These are phyloP conservation scores for Akanthomyces muscarius DNA, from an alignment of 2,329 filamentous ascomycete genomes.

Conservation along the genomic window DNA sequence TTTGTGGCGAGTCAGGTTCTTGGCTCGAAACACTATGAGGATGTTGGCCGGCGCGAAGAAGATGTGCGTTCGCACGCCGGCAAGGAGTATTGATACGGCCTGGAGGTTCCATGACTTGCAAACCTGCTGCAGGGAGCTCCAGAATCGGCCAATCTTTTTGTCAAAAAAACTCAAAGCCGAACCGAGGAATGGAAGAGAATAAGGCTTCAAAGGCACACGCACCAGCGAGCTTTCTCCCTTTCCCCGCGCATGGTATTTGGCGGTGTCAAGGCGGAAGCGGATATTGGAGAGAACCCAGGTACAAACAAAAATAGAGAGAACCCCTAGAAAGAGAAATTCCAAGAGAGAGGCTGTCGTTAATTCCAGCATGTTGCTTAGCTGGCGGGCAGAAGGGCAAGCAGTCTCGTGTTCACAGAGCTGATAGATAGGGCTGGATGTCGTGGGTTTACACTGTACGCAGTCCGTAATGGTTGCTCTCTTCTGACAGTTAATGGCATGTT, in stretches of 20 bases:
- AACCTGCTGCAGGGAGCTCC: background rate
- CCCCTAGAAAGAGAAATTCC: background rate
- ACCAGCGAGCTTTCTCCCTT: background rate
- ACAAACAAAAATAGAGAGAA: background rate
- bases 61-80: slow-evolving; percentile 1
- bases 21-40: background rate
- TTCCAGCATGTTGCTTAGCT: slow-evolving; percentile 1
- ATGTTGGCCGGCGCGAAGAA: background rate
- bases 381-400: background rate
- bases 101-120: slow-evolving; percentile 1
- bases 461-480: background rate
- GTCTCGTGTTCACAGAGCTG: background rate
- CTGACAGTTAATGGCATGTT: background rate
- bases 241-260: background rate
- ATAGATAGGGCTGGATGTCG: background rate
- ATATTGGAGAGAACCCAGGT: background rate
- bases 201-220: slow-evolving; percentile 2
- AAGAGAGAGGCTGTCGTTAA: background rate
- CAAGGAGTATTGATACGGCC: background rate
- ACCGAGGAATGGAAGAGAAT: background rate
- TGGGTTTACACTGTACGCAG: background rate
- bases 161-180: background rate
- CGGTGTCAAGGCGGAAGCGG: background rate
- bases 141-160: background rate
- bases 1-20: background rate